Evolutionary conservation across 345 rosid genomes (phyloP), one percentile per base, ranked within the genome.

Genomic region (Aquilaria yunnanensis): DNA sequence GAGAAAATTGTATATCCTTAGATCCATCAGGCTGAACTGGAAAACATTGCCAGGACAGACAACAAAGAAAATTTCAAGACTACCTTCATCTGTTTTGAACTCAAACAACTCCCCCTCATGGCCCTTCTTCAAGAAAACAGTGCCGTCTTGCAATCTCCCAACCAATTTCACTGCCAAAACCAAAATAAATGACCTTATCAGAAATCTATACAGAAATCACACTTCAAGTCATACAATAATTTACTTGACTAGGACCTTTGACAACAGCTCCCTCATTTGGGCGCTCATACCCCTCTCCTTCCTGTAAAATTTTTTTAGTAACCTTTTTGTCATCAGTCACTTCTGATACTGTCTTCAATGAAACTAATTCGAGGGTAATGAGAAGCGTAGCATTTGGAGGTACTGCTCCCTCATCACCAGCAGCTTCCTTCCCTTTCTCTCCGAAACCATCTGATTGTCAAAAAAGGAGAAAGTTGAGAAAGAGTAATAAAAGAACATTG

Each of bases 41-140:
- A 11, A 52, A 13, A 9, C 29, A 14, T 31, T 13, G 31, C 11
- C 31, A 54, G 23, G 59, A 45, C 52, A 23, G 16, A 10, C 9
- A 14, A 29, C 23, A 29, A 31, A 52, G 29, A 6, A 54, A 54
- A 23, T 8, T 30, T 5, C 10, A n/a, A 11, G 10, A 3, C 2
- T 83, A 86, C 99, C 97, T 77, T 91, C 99, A 66, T 95, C 97
- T 9, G 80, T 76, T 71, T 79, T 89, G 75, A 91, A 91, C 77
- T 91, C 98, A 67, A 87, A 81, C 32, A 60, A 78, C n/a, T 85
- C 83, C 51, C 83, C 95, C 33, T 75, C 85, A 2, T 85, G 90
- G 53, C 96, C 97, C 65, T 87, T 87, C 81, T 84, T 91, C 66
- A 82, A 2, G 55, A 91, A 95, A 6, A 85, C 68, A 3, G 94